Evolutionary conservation across 2,329 filamentous ascomycete genomes (phyloP).

Genomic region (Grosmannia huntii): DNA sequence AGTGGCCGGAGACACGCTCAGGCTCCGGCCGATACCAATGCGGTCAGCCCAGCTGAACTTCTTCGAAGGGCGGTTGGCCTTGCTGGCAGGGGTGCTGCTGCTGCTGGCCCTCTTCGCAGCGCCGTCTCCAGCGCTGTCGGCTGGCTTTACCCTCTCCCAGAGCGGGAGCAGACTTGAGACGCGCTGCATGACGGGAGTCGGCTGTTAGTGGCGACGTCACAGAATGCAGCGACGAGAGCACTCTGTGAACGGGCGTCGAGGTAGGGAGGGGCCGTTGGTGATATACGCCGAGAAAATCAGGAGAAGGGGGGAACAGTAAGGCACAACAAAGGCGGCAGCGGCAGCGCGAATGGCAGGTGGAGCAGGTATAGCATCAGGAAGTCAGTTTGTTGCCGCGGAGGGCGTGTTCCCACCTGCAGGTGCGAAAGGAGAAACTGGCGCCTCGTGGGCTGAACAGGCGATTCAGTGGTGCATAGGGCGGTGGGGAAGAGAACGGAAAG

Average conservation of each 20-base stretch:
- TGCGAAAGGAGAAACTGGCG: neutral
- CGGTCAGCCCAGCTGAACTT: slow-evolving; percentile 21
- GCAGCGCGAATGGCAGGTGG: neutral
- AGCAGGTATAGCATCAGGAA: neutral
- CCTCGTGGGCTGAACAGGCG: neutral
- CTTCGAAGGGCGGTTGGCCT: slow-evolving; percentile 10
- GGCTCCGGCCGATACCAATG: slow-evolving; percentile 1
- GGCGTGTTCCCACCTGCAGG: neutral
- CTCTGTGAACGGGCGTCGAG: neutral
- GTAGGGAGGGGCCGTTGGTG: neutral
- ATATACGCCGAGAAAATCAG: neutral
- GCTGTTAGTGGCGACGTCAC: neutral
- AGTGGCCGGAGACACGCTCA: slow-evolving; percentile 9
- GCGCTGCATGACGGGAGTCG: slow-evolving; percentile 26
- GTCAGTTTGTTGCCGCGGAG: neutral
- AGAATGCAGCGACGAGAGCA: neutral
- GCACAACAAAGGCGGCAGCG: neutral
- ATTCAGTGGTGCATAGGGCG: neutral
- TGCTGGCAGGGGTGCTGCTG: slow-evolving; percentile 1
- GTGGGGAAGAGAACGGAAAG: neutral
- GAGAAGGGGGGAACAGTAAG: neutral
- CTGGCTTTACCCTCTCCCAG: slow-evolving; percentile 19
- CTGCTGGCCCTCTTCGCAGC: neutral
- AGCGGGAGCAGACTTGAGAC: slow-evolving; percentile 31
- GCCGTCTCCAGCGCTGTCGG: slow-evolving; percentile 3